These are phyloP conservation scores for Phytophthora niederhauseri DNA, from an alignment of 352 stramenopile genomes.

Conservation along the genomic window DNA sequence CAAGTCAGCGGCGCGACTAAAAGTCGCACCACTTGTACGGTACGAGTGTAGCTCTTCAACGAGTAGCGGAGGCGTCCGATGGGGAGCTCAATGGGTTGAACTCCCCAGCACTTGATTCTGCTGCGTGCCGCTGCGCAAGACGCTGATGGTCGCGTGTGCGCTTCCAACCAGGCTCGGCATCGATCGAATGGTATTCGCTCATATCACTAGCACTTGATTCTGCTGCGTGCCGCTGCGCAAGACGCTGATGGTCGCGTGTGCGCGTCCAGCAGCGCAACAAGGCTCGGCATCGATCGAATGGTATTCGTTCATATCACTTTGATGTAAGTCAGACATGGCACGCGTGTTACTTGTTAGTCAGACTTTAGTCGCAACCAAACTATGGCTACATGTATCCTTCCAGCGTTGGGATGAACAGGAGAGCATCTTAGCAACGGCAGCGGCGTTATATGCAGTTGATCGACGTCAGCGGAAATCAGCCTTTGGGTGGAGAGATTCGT, in stretches of 20 bases:
- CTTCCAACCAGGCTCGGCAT: too few species aligned
- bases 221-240: too few species aligned
- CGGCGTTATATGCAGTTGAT: not conserved
- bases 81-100: not conserved
- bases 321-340: not conserved
- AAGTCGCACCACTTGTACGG: not conserved
- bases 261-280: not conserved
- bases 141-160: too few species aligned
- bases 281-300: too few species aligned
- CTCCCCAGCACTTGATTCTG: not conserved
- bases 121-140: not conserved
- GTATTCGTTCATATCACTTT: not conserved
- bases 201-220: too few species aligned
- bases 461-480: too few species aligned
- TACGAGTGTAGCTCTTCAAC: slow-evolving; percentile 4
- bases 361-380: not conserved
- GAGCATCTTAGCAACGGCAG: not conserved
- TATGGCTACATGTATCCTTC: not conserved
- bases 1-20: slow-evolving; percentile 4
- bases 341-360: not conserved
- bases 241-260: too few species aligned
- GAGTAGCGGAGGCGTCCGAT: not conserved
- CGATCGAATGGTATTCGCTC: too few species aligned
- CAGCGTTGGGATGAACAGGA: too few species aligned
- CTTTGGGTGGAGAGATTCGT: too few species aligned